Evolutionary conservation across 768 basidiomycete species (phyloP).

Genomic region (Mycena belliarum): DNA sequence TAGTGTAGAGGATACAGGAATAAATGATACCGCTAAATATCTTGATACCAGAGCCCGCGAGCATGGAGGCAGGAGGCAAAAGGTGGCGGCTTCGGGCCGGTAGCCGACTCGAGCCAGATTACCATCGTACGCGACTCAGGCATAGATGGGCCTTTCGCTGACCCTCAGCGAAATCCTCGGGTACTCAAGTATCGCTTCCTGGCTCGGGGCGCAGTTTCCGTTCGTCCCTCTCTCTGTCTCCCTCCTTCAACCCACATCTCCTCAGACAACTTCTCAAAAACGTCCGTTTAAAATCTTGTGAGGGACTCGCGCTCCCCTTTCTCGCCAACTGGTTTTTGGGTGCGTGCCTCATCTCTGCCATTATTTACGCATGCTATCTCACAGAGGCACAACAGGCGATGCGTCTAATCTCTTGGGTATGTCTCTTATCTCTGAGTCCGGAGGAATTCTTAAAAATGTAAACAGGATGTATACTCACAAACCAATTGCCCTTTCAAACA

Average conservation of each 20-base stretch:
- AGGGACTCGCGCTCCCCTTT: conserved; percentile 91
- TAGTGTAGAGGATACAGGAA: no score
- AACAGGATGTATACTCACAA: neutral
- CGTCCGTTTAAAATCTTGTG: conserved; percentile 70
- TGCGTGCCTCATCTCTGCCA: conserved; percentile 36
- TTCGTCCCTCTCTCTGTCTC: conserved; percentile 41
- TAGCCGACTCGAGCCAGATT: no score
- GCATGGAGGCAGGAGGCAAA: conserved; percentile 41
- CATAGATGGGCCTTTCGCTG: conserved; percentile 11
- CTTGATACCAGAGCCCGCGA: conserved; percentile 58
- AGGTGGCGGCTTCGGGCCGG: no score
- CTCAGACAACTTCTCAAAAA: conserved; percentile 71
- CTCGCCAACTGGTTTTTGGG: conserved; percentile 91
- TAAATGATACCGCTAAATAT: conserved; percentile 47
- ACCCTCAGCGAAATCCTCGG: conserved; percentile 65
- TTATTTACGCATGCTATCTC: neutral
- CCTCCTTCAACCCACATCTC: conserved; percentile 4
- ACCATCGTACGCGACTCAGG: neutral
- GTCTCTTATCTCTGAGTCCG: conserved; percentile 85
- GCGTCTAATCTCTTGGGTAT: conserved; percentile 88
- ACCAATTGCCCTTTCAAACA: conserved; percentile 48
- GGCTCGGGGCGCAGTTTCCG: conserved; percentile 90
- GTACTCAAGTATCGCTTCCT: conserved; percentile 70
- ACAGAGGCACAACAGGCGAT: conserved; percentile 61
- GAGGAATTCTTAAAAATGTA: conserved; percentile 64